These are phyloP conservation scores for Yamadazyma membranifaciens DNA, from an alignment of 1,139 yeast genomes.

Conservation along the genomic window DNA sequence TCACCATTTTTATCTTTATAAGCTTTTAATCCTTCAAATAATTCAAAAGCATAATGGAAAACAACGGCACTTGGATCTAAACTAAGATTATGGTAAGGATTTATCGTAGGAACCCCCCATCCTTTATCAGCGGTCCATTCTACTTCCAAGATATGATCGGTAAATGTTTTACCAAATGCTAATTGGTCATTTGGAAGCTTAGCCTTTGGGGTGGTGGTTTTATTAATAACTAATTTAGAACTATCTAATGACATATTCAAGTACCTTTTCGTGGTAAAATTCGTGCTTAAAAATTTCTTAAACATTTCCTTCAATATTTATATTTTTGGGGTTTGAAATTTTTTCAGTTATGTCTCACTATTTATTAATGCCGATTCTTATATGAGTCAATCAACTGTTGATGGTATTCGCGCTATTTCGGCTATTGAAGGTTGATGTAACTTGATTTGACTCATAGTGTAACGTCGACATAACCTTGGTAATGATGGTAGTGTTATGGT, in stretches of 20 bases:
- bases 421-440: slow-evolving; percentile 2
- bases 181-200: slow-evolving; percentile 72
- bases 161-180: slow-evolving; percentile 83
- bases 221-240: slow-evolving; percentile 58
- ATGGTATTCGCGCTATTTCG: slow-evolving; percentile 1
- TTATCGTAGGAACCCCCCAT: slow-evolving; percentile 84
- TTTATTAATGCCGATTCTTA: not conserved
- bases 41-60: slow-evolving; percentile 91
- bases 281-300: slow-evolving; percentile 2
- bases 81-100: slow-evolving; percentile 73
- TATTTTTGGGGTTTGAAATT: not conserved
- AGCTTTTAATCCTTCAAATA: slow-evolving; percentile 96
- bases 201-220: slow-evolving; percentile 58
- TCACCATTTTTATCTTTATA: slow-evolving; percentile 69
- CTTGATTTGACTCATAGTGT: no score
- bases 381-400: slow-evolving; percentile 1
- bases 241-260: slow-evolving; percentile 53
- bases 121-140: slow-evolving; percentile 81
- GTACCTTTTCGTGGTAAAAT: slow-evolving; percentile 1
- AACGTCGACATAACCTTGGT: no score
- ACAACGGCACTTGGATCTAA: slow-evolving; percentile 89
- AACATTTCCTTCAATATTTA: slow-evolving; percentile 2
- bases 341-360: not conserved
- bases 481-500: no score
- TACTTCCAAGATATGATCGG: slow-evolving; percentile 85